phyloP scores from a whole-genome alignment of 1,284 basidiomycete species.

The Butyriboletus regius region DNA sequence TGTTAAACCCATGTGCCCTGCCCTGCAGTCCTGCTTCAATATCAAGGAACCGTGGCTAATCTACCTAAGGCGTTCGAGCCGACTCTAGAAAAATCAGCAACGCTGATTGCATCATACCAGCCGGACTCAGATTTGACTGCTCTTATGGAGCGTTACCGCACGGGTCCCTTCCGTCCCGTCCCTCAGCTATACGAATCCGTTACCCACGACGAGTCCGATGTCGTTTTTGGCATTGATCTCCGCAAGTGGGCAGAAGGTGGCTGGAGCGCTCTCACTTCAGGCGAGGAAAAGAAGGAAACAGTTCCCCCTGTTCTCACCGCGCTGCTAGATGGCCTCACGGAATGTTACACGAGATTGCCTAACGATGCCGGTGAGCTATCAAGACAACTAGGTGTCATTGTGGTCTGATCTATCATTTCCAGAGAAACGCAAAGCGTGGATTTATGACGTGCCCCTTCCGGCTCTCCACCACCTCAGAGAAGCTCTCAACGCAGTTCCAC shows the following conservation, averaged over 20 bases:
- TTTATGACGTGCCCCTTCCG: conserved; percentile 81
- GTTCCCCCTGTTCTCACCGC: conserved; percentile 72
- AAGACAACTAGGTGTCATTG: neutral
- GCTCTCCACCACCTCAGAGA: conserved; percentile 79
- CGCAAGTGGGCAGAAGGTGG: conserved; percentile 77
- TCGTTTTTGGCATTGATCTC: conserved; percentile 82
- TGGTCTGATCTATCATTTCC: conserved; percentile 8
- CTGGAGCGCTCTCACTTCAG: conserved; percentile 47
- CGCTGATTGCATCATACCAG: conserved; percentile 73
- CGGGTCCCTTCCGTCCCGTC: conserved; percentile 78
- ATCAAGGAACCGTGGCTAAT: conserved; percentile 68
- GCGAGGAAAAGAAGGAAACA: conserved; percentile 53
- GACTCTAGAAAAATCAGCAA: conserved; percentile 61
- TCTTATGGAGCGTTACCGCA: conserved; percentile 82
- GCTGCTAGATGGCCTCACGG: conserved; percentile 57
- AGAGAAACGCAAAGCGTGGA: conserved; percentile 88
- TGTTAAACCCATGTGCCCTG: neutral
- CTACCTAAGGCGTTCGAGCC: conserved; percentile 60
- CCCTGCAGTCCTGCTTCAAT: conserved; percentile 68
- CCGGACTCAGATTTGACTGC: conserved; percentile 77
- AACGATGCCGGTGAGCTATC: conserved; percentile 54
- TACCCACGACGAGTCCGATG: conserved; percentile 71
- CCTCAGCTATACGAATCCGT: conserved; percentile 80
- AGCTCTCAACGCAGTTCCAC: conserved; percentile 65
- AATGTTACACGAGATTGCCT: conserved; percentile 57